Evolutionary conservation across 208 protist genomes (phyloP).

Genomic region (Trypanosoma rangeli): DNA sequence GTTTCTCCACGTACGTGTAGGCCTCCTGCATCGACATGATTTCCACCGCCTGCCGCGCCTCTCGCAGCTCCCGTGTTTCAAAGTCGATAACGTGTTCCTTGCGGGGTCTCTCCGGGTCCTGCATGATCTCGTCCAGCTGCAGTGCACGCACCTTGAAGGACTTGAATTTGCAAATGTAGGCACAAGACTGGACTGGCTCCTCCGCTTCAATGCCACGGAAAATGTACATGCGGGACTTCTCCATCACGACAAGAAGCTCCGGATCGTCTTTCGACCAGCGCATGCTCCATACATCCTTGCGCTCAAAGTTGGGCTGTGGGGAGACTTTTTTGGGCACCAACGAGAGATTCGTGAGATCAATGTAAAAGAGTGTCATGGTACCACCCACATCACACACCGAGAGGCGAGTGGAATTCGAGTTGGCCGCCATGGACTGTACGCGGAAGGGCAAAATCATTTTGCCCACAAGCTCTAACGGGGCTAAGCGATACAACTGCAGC

Average conservation of each 20-base stretch:
- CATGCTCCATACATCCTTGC: slow-evolving; percentile 96
- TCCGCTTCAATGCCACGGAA: slow-evolving; percentile 88
- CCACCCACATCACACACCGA: slow-evolving; percentile 92
- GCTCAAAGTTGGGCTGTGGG: slow-evolving; percentile 74
- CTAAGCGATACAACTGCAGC: slow-evolving; percentile 88
- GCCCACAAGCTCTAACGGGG: slow-evolving; percentile 78
- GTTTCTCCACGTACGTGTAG: slow-evolving; percentile 91
- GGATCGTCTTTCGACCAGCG: slow-evolving; percentile 94
- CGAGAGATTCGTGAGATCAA: slow-evolving; percentile 60
- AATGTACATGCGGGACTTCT: slow-evolving; percentile 95
- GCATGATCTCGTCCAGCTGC: slow-evolving; percentile 94
- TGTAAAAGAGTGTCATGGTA: slow-evolving; percentile 60
- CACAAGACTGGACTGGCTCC: slow-evolving; percentile 86
- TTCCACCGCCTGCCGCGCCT: slow-evolving; percentile 76
- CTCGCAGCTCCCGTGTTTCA: slow-evolving; percentile 89
- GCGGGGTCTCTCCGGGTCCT: slow-evolving; percentile 86
- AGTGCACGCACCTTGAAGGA: slow-evolving; percentile 87
- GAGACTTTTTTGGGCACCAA: slow-evolving; percentile 64
- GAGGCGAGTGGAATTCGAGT: slow-evolving; percentile 91
- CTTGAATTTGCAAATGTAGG: slow-evolving; percentile 94
- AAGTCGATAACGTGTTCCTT: slow-evolving; percentile 88
- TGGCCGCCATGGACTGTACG: slow-evolving; percentile 83
- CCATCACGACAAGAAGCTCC: slow-evolving; percentile 93
- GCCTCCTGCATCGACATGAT: slow-evolving; percentile 83
- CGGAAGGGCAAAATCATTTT: slow-evolving; percentile 79